These are phyloP conservation scores for Podila epigama DNA, from an alignment of 192 early-diverging fungal genomes.

Conservation along the genomic window DNA sequence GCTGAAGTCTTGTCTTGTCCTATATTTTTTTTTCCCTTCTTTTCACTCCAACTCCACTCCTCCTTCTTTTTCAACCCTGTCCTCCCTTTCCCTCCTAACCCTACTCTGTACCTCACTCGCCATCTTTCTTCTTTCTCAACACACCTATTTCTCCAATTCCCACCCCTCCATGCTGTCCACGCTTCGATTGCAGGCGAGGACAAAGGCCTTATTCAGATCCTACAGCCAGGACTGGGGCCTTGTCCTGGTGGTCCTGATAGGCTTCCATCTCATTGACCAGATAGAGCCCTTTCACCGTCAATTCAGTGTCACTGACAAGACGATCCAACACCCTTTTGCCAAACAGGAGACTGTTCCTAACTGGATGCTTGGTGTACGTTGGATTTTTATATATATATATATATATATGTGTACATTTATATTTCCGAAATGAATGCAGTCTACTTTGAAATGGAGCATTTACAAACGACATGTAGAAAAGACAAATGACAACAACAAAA, in stretches of 20 bases:
- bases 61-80: background rate
- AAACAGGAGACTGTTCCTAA: slow-evolving; percentile 57
- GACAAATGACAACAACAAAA: background rate
- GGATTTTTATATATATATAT: no score
- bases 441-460: background rate
- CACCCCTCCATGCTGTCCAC: slow-evolving; percentile 4
- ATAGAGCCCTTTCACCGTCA: slow-evolving; percentile 76
- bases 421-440: background rate
- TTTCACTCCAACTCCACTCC: background rate
- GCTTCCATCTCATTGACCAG: slow-evolving; percentile 66
- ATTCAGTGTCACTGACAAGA: slow-evolving; percentile 76
- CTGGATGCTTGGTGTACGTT: slow-evolving; percentile 42
- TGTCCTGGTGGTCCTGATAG: slow-evolving; percentile 61
- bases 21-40: background rate
- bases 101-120: background rate
- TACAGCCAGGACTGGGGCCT: slow-evolving; percentile 55
- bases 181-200: slow-evolving; percentile 15
- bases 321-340: slow-evolving; percentile 71
- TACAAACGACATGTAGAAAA: background rate
- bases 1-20: no score
- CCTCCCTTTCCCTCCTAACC: background rate
- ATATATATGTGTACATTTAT: no score
- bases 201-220: slow-evolving; percentile 26
- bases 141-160: background rate
- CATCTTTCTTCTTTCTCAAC: background rate